A percentile compares a stretch with the other conserved stretches of the same genome.
phyloP scores from a whole-genome alignment of 306 rosid genomes.

The Rubus parviflorus region DNA sequence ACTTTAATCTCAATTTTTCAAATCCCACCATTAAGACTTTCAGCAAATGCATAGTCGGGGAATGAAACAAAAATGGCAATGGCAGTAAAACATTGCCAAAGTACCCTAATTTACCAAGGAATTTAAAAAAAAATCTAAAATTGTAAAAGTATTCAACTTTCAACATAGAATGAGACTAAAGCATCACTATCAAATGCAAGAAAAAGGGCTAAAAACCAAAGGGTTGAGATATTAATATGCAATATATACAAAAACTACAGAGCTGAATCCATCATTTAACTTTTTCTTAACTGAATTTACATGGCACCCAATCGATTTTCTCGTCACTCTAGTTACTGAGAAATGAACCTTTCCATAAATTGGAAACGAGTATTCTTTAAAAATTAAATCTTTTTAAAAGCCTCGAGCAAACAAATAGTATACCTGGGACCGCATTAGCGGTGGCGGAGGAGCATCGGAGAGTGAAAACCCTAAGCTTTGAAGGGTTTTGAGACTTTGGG shows the following conservation, averaged over 20 bases:
- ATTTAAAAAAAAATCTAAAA: not conserved
- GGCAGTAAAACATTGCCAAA: not conserved
- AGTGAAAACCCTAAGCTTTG: conserved; percentile 21
- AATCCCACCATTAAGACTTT: not conserved
- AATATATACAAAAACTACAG: not conserved
- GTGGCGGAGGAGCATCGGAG: conserved; percentile 23
- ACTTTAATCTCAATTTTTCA: not conserved
- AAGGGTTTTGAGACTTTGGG: conserved; percentile 13
- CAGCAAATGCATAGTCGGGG: not conserved
- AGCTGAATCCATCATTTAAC: too few species aligned
- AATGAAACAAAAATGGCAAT: not conserved
- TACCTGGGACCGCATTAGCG: conserved; percentile 16
- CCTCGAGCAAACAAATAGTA: not conserved
- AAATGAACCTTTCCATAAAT: not conserved
- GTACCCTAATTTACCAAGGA: not conserved
- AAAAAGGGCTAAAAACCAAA: not conserved
- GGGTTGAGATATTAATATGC: not conserved
- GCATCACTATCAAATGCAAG: too few species aligned
- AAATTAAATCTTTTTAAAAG: not conserved
- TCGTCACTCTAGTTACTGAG: not conserved
- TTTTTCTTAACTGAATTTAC: not conserved
- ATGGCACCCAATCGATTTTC: not conserved
- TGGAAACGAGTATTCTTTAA: not conserved
- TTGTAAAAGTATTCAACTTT: not conserved
- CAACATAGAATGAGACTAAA: not conserved